A percentile compares a stretch with the other conserved stretches of the same genome.
Conservation (phyloP, 1,284 basidiomycete species). For the Melampsora medusae region DNA sequence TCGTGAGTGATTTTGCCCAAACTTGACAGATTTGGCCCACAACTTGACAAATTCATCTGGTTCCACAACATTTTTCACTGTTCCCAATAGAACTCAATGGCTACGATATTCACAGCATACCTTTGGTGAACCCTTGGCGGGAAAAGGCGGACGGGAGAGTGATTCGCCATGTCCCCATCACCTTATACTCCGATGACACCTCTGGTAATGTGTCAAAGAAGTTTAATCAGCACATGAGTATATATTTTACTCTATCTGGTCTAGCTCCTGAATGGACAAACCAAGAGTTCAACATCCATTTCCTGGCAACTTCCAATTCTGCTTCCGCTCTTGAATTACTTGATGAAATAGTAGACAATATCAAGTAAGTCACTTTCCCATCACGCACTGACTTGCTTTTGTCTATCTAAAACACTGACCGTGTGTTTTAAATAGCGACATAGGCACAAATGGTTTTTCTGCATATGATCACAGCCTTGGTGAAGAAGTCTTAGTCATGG, state of each 20-base stretch:
- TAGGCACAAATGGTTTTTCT: too few species aligned
- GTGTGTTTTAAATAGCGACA: too few species aligned
- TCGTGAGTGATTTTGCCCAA: too few species aligned
- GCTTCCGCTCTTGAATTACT: not conserved
- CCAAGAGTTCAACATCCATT: conserved; percentile 50
- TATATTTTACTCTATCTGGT: conserved; percentile 55
- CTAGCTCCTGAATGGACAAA: conserved; percentile 46
- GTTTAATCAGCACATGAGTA: conserved; percentile 59
- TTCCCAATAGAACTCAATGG: too few species aligned
- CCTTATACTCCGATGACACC: conserved; percentile 59
- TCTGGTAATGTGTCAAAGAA: conserved; percentile 59
- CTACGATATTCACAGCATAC: too few species aligned
- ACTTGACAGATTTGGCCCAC: too few species aligned
- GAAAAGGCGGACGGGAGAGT: not conserved
- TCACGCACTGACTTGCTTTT: too few species aligned
- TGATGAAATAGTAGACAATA: not conserved
- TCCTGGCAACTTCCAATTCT: not conserved
- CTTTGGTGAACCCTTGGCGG: too few species aligned
- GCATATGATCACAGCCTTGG: too few species aligned
- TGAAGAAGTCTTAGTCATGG: not conserved
- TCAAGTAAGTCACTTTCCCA: not conserved
- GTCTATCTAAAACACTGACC: too few species aligned
- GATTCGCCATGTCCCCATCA: conserved; percentile 52
- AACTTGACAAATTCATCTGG: too few species aligned
- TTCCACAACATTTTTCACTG: too few species aligned